These are phyloP conservation scores for Saccharomyces eubayanus DNA, from an alignment of 805 yeast species.

Conservation along the genomic window DNA sequence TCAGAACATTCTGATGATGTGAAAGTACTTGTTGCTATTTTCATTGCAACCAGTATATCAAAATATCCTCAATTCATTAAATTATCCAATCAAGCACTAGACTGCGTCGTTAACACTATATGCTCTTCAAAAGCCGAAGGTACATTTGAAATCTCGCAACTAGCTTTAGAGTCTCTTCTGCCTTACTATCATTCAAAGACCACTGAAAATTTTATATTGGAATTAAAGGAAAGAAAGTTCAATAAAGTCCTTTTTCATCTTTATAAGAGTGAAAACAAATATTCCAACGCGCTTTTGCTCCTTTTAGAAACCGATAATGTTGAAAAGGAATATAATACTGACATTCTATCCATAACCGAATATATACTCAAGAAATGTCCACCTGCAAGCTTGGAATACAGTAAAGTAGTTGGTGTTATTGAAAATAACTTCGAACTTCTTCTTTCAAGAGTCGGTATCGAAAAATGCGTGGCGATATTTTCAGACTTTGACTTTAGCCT, in stretches of 20 bases:
- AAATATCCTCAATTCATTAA: slow-evolving; percentile 79
- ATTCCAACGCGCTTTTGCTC: slow-evolving; percentile 10
- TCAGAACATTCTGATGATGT: slow-evolving; percentile 25
- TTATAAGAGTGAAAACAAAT: slow-evolving; percentile 14
- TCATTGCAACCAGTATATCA: slow-evolving; percentile 71
- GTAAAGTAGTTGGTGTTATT: slow-evolving; percentile 5
- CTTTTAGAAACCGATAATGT: slow-evolving; percentile 5
- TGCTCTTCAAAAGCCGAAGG: slow-evolving; percentile 35
- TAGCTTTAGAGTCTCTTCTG: slow-evolving; percentile 65
- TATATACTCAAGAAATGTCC: neutral
- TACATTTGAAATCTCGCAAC: slow-evolving; percentile 53
- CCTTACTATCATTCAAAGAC: slow-evolving; percentile 57
- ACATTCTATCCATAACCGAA: neutral
- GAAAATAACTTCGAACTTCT: slow-evolving; percentile 10
- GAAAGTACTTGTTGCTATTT: slow-evolving; percentile 45
- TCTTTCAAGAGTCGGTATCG: slow-evolving; percentile 3
- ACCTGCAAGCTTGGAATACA: neutral
- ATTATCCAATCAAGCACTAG: slow-evolving; percentile 52
- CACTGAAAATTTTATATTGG: slow-evolving; percentile 34
- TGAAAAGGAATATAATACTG: slow-evolving; percentile 4
- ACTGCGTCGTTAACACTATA: slow-evolving; percentile 40
- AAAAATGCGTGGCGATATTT: slow-evolving; percentile 6
- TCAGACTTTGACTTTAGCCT: slow-evolving; percentile 15
- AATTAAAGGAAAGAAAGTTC: slow-evolving; percentile 18
- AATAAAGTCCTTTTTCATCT: slow-evolving; percentile 16